These are phyloP conservation scores for Brassica incana DNA, from an alignment of 345 rosid species.

Conservation along the genomic window DNA sequence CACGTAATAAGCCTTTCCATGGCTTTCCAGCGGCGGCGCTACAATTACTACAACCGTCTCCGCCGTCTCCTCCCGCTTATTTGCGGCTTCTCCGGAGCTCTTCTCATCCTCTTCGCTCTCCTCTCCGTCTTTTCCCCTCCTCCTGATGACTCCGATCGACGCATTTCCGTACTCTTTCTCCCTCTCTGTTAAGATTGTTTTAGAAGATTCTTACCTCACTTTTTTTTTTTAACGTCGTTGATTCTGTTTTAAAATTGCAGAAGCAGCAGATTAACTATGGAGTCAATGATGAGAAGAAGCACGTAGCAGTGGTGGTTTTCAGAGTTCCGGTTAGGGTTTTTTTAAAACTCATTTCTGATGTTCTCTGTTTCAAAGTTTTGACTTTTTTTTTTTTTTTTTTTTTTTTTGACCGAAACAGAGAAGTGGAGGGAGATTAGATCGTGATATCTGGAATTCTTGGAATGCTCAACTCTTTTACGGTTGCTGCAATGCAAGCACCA, in stretches of 20 bases:
- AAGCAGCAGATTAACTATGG: slow-evolving; percentile 29
- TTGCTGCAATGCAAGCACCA: slow-evolving; percentile 72
- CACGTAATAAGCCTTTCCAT: slow-evolving; percentile 30
- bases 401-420: slow-evolving; percentile 45
- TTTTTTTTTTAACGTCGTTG: not conserved
- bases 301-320: slow-evolving; percentile 40
- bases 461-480: slow-evolving; percentile 60
- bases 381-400: not conserved
- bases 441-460: slow-evolving; percentile 73
- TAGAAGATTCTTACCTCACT: not conserved
- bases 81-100: slow-evolving; percentile 54
- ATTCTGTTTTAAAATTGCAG: slow-evolving; percentile 15
- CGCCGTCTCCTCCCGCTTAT: slow-evolving; percentile 53
- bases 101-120: slow-evolving; percentile 67
- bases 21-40: slow-evolving; percentile 80
- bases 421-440: slow-evolving; percentile 65
- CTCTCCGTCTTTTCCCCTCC: slow-evolving; percentile 71
- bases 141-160: slow-evolving; percentile 57
- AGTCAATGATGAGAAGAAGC: slow-evolving; percentile 35
- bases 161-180: slow-evolving; percentile 40
- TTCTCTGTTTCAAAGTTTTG: slow-evolving; percentile 16
- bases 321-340: slow-evolving; percentile 74
- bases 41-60: slow-evolving; percentile 50
- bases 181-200: not conserved
- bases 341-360: not conserved